phyloP scores from a whole-genome alignment of 306 rosid species.

The Malus domestica region ASM211411v1 NC_041793.1:34590501-34591000 shows the following conservation, averaged over 20 bases:
- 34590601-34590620: slow-evolving; percentile 11
- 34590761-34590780: not conserved
- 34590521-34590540: slow-evolving; percentile 36
- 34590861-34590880: too few relatives aligned
- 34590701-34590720: slow-evolving; percentile 24
- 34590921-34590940: too few relatives aligned
- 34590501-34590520: not conserved
- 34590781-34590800: too few relatives aligned
- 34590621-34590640: slow-evolving; percentile 27
- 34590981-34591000: too few relatives aligned
- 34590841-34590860: too few relatives aligned
- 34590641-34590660: slow-evolving; percentile 32
- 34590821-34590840: too few relatives aligned
- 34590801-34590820: too few relatives aligned
- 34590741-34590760: slow-evolving; percentile 13
- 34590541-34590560: slow-evolving; percentile 33
- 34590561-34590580: slow-evolving; percentile 20
- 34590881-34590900: too few relatives aligned
- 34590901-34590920: too few relatives aligned
- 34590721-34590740: slow-evolving; percentile 3
- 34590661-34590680: slow-evolving; percentile 25
- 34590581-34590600: slow-evolving; percentile 17
- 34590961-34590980: too few relatives aligned
- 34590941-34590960: too few relatives aligned
- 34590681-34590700: slow-evolving; percentile 25